phyloP scores from a whole-genome alignment of 2,329 filamentous ascomycete species.

The Nigrospora sphaerica region DNA sequence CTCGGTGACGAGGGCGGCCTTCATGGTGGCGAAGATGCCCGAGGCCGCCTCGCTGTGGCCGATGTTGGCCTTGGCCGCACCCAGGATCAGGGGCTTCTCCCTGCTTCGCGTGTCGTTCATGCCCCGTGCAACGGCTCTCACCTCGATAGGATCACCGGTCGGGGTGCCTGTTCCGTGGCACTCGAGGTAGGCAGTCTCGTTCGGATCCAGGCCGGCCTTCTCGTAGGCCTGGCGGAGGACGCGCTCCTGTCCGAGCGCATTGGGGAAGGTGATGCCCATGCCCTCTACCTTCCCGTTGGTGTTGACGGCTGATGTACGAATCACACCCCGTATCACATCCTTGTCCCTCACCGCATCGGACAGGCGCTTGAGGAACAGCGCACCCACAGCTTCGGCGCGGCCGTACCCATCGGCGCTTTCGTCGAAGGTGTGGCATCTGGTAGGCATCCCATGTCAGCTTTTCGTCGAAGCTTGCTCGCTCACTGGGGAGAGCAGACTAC shows the following conservation, averaged over 20 bases:
- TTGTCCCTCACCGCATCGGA: slow-evolving; percentile 17
- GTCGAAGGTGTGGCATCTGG: slow-evolving; percentile 2
- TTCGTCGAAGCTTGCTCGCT: not conserved
- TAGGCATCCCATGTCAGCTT: not conserved
- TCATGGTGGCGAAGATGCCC: not conserved
- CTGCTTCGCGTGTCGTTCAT: slow-evolving; percentile 1
- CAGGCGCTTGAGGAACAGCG: slow-evolving; percentile 16
- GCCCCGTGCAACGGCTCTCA: slow-evolving; percentile 2
- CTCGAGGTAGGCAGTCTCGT: slow-evolving; percentile 15
- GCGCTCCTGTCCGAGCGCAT: not conserved
- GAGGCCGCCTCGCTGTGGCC: slow-evolving; percentile 1
- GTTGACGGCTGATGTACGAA: slow-evolving; percentile 17
- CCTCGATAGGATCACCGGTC: slow-evolving; percentile 16
- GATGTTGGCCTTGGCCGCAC: slow-evolving; percentile 6
- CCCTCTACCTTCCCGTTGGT: slow-evolving; percentile 19
- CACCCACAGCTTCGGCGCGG: slow-evolving; percentile 1
- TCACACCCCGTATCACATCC: slow-evolving; percentile 19
- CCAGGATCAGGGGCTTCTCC: slow-evolving; percentile 10
- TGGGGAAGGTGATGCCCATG: slow-evolving; percentile 3
- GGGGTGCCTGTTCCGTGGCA: slow-evolving; percentile 17
- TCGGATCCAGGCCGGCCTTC: slow-evolving; percentile 11
- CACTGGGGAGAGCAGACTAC: not conserved
- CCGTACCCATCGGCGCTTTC: slow-evolving; percentile 1
- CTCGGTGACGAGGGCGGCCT: not conserved
- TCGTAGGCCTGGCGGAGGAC: slow-evolving; percentile 2